A percentile compares a stretch with the other conserved stretches of the same genome.
Evolutionary conservation across 371 early-diverging fungal genomes (phyloP).

Genomic region (Mucor plumbeus): DNA sequence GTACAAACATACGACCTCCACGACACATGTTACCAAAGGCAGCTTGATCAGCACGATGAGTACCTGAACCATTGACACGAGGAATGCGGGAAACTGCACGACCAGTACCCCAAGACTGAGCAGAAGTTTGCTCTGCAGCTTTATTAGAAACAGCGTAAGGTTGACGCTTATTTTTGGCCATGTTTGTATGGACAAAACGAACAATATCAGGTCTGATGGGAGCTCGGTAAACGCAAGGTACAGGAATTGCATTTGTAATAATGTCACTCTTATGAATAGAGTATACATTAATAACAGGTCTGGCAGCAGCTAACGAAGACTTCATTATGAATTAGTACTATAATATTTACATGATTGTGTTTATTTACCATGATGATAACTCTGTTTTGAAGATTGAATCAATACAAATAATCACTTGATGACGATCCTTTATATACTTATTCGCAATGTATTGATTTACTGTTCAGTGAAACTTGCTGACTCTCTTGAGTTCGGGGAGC

Average conservation of each 20-base stretch:
- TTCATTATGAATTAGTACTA: not conserved
- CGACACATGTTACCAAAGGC: conserved; percentile 76
- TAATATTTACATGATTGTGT: not conserved
- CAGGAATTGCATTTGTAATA: conserved; percentile 75
- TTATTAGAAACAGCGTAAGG: conserved; percentile 97
- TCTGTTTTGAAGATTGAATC: not conserved
- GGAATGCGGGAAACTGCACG: conserved; percentile 99
- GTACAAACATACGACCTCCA: conserved; percentile 99
- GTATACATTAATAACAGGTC: conserved; percentile 94
- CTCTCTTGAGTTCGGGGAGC: not conserved
- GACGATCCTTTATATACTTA: not conserved
- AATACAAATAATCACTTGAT: not conserved
- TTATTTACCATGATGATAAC: not conserved
- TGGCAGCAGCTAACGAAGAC: conserved; percentile 49
- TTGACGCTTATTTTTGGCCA: conserved; percentile 99
- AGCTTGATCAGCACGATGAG: conserved; percentile 99
- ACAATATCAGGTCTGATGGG: conserved; percentile 99
- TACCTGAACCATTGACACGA: conserved; percentile 99
- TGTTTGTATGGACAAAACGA: conserved; percentile 95
- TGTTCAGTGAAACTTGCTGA: not conserved
- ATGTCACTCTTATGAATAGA: conserved; percentile 83
- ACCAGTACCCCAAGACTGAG: conserved; percentile 99
- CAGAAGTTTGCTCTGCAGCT: conserved; percentile 99
- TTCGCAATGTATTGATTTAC: not conserved
- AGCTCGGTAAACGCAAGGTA: conserved; percentile 97